Evolutionary conservation across 2,329 filamentous ascomycete species (phyloP), one percentile per base, ranked within the genome.

Genomic region (Fusarium sambucinum): DNA sequence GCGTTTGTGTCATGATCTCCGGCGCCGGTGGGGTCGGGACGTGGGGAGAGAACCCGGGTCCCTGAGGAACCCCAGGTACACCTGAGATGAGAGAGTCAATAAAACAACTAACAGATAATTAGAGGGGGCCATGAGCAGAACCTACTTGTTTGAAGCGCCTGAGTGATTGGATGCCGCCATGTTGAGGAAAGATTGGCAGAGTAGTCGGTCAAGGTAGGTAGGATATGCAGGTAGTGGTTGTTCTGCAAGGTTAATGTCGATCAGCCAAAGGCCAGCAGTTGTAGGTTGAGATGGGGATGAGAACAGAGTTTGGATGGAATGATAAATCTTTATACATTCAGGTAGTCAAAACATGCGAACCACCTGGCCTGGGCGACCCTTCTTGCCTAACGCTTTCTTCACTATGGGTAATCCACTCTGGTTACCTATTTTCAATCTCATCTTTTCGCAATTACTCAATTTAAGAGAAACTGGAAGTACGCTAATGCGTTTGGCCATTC

Each of bases 401-500:
- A 12, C 32, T 33, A 33, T 16, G 32, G 14, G 32, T 14, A 33
- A 33, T 40, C n/a, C n/a, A 11, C 23, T 38, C 9, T 33, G 7
- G 19, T 35, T 16, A 19, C 5, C 16, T 16, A 38, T 38, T 47
- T n/a, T 50, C 32, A 37, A 25, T 25, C 35, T 27, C 32, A 13
- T 25, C 21, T 48, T 19, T 27, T 37, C 46, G 46, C 23, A 40
- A 42, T 42, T 16, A 11, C 16, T 35, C 21, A 19, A n/a, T 16
- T 35, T n/a, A 40, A 25, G 14, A 38, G 35, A 25, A 51, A 40
- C 14, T 51, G 47, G n/a, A 51, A 38, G 27, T 40, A 40, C 32
- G 47, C 47, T 51, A 51, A 51, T 51, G 47, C 32, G 33, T 35
- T 48, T 25, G 23, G 23, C 27, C 21, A 37, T 50, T 50, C 19